Base-by-base conservation (phyloP, 1,139 yeast species). In the Nakaseomyces kungkrabaensis region DNA sequence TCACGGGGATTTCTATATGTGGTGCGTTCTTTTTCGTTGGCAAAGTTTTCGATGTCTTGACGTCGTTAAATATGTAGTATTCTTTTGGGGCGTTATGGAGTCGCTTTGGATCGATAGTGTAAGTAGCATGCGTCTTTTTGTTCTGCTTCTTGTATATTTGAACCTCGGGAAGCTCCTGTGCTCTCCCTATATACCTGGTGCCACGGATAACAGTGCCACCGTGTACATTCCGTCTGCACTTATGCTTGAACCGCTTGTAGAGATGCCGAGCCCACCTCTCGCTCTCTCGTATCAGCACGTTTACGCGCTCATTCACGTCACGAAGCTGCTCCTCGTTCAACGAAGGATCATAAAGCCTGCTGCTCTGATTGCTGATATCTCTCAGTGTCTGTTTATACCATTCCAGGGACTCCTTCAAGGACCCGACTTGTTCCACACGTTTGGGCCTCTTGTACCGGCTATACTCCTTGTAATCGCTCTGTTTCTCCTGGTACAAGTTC, bases 171-270 rank as follows among this genome's bases (percentile, higher is more conserved):
- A 89, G 68, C 45, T 87, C 94, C 49, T 79, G 74, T 0, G 96
- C 96, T 46, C 96, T 68, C 0, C 97, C 97, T 68, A 80, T 89
- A 65, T 86, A 89, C 55, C 85, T 68, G 59, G 79, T 81, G 1
- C 89, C 78, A 70, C 13, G 46, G 1, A 61, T 42, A 2, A 57
- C 25, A 33, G 54, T 54, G 2, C 66, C 65, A 29, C 61, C 55
- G 48, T 56, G 5, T 60, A 62, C 52, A 51, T 24, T 51, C 6
- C 31, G 31, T 29, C 31, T 29, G 9, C 31, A 29, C 7, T 17
- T 13, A 25, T 46, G 44, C 32, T 31, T 25, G 37, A 87, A 68
- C 26, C 52, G 54, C 22, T 76, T 73, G 51, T 74, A 73, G 46
- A 89, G 80, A 52, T 81, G 85, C 55, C 80, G 70, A 57, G 89